Evolutionary conservation across 257 asterid species (phyloP).

Genomic region (Anisodus acutangulus): DNA sequence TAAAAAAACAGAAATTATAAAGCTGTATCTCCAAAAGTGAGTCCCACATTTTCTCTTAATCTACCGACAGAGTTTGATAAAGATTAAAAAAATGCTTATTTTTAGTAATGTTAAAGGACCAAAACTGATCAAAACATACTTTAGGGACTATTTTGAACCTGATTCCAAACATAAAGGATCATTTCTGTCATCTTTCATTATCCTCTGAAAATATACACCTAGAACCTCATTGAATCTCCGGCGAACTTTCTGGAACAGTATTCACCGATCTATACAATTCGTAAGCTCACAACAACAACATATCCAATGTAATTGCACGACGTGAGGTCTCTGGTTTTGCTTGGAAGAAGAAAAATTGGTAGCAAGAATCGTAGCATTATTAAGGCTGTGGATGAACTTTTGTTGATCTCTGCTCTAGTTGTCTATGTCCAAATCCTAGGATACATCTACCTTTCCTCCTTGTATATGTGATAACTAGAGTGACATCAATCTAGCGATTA

Average conservation of each 20-base stretch:
- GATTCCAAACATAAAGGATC: no score
- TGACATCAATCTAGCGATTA: no score
- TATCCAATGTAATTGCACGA: no score
- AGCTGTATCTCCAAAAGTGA: no score
- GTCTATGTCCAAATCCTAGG: neutral
- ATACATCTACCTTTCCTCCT: slow-evolving; percentile 1
- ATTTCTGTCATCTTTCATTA: no score
- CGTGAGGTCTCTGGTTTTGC: neutral
- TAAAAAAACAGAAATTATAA: no score
- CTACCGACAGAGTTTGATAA: no score
- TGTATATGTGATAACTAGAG: neutral
- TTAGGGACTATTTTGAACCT: no score
- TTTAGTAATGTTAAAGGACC: no score
- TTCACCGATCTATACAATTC: neutral
- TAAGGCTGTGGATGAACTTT: neutral
- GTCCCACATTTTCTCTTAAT: no score
- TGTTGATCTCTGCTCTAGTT: neutral
- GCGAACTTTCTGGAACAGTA: neutral
- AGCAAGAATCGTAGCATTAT: neutral
- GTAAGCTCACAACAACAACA: neutral
- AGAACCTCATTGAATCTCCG: neutral
- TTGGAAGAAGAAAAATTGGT: slow-evolving; percentile 9
- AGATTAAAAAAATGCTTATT: no score
- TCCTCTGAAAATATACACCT: neutral
- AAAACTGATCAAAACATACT: no score